Conservation (phyloP, 2,329 filamentous ascomycete species). For the Fusarium sarcochroum region DNA sequence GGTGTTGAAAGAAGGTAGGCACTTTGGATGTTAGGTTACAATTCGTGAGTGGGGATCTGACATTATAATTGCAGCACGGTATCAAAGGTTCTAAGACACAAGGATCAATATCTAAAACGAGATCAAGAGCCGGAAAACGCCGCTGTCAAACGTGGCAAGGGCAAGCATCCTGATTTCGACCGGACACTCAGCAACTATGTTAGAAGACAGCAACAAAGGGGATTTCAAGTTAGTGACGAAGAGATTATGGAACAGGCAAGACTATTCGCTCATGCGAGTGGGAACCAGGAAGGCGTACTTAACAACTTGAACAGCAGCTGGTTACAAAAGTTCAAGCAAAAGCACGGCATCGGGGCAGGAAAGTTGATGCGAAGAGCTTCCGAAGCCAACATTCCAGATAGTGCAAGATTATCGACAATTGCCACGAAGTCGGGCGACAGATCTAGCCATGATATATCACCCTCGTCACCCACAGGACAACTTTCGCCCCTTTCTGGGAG, state of each 20-base stretch:
- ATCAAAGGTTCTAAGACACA: slow-evolving; percentile 95
- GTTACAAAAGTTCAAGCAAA: slow-evolving; percentile 97
- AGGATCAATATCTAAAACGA: slow-evolving; percentile 93
- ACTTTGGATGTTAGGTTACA: slow-evolving; percentile 20
- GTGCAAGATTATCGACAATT: slow-evolving; percentile 69
- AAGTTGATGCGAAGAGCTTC: slow-evolving; percentile 70
- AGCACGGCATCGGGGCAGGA: slow-evolving; percentile 72
- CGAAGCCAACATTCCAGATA: slow-evolving; percentile 80
- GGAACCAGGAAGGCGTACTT: slow-evolving; percentile 77
- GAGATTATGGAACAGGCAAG: slow-evolving; percentile 87
- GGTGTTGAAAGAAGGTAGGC: slow-evolving; percentile 96
- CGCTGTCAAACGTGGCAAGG: slow-evolving; percentile 85
- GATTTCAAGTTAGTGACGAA: slow-evolving; percentile 80
- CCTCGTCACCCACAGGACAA: slow-evolving; percentile 77
- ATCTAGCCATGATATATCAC: slow-evolving; percentile 74
- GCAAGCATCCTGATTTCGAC: slow-evolving; percentile 91
- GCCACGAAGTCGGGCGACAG: slow-evolving; percentile 49
- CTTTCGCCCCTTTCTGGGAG: slow-evolving; percentile 78
- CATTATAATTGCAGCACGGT: slow-evolving; percentile 78
- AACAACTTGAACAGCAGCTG: slow-evolving; percentile 81
- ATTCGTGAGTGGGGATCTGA: slow-evolving; percentile 48
- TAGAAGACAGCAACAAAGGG: slow-evolving; percentile 82
- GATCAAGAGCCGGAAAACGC: slow-evolving; percentile 75
- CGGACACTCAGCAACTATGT: slow-evolving; percentile 90
- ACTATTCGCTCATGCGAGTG: slow-evolving; percentile 80